A percentile compares a stretch with the other conserved stretches of the same genome.
These are phyloP conservation scores for Yamadazyma triangularis DNA, from an alignment of 1,139 yeast genomes.

Conservation along the genomic window DNA sequence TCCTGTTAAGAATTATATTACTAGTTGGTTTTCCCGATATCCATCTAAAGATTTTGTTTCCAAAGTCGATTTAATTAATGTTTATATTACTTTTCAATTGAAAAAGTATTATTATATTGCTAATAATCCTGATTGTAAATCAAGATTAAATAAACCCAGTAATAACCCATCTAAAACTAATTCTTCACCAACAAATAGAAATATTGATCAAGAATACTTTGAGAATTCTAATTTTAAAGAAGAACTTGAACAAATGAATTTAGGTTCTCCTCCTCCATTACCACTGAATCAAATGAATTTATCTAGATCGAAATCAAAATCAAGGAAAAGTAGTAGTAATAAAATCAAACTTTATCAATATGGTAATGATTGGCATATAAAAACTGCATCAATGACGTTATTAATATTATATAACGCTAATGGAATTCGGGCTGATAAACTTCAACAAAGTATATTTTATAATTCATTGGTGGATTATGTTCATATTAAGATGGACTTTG, in stretches of 20 bases:
- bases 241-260: constrained; percentile 13
- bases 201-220: constrained; percentile 17
- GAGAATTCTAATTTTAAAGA: constrained; percentile 14
- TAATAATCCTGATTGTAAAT: constrained; percentile 25
- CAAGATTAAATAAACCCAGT: constrained; percentile 5
- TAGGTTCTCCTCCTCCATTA: constrained; percentile 9
- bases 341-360: constrained; percentile 60
- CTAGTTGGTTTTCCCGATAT: constrained; percentile 55
- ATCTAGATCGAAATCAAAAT: constrained; percentile 7
- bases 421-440: constrained; percentile 25
- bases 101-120: constrained; percentile 35
- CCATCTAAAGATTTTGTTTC: constrained; percentile 33
- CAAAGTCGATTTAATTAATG: constrained; percentile 54
- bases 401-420: constrained; percentile 56
- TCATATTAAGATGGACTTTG: constrained; percentile 74
- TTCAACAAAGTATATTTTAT: constrained; percentile 60
- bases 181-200: background rate
- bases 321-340: constrained; percentile 19
- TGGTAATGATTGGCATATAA: constrained; percentile 77
- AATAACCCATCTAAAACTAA: background rate
- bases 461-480: constrained; percentile 79
- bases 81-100: constrained; percentile 62
- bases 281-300: constrained; percentile 7
- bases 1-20: constrained; percentile 38
- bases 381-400: constrained; percentile 59